These are phyloP conservation scores for Hydrangea macrophylla DNA, from an alignment of 148 eudicot genomes.

Conservation along the genomic window DNA sequence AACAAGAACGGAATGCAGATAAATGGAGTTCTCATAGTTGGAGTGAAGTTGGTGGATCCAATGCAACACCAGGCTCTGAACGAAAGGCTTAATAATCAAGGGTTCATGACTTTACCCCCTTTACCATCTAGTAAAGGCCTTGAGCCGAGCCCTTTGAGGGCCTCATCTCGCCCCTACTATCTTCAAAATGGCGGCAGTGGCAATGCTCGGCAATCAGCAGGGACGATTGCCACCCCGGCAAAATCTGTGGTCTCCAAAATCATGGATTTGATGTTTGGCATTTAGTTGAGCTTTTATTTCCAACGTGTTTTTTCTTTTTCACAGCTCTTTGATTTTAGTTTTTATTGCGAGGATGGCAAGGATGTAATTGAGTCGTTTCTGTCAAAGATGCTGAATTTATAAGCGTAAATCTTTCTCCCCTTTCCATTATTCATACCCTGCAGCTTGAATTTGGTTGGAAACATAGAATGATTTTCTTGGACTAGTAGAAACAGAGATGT, in stretches of 20 bases:
- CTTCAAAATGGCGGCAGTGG: constrained; percentile 67
- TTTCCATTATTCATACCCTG: background rate
- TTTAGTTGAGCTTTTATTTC: constrained; percentile 29
- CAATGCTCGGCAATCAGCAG: constrained; percentile 44
- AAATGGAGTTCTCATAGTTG: constrained; percentile 80
- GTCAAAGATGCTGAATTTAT: background rate
- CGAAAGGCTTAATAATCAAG: constrained; percentile 73
- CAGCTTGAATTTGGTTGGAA: too few species aligned
- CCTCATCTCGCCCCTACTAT: constrained; percentile 40
- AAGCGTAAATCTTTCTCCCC: background rate
- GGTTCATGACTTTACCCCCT: constrained; percentile 69
- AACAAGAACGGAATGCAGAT: constrained; percentile 82
- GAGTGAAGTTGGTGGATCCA: constrained; percentile 86
- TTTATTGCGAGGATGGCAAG: background rate
- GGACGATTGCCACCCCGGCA: constrained; percentile 79
- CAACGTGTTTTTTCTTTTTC: background rate
- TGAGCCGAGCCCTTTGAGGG: constrained; percentile 39
- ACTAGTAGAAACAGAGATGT: background rate
- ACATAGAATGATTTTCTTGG: too few species aligned
- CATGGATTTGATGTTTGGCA: constrained; percentile 86
- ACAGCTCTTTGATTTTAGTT: too few species aligned
- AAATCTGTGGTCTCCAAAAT: constrained; percentile 74
- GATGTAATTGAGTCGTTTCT: background rate
- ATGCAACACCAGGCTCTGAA: constrained; percentile 64
- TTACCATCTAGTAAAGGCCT: constrained; percentile 37